Evolutionary conservation across 805 yeast genomes (phyloP).

Genomic region (Metschnikowia matae): DNA sequence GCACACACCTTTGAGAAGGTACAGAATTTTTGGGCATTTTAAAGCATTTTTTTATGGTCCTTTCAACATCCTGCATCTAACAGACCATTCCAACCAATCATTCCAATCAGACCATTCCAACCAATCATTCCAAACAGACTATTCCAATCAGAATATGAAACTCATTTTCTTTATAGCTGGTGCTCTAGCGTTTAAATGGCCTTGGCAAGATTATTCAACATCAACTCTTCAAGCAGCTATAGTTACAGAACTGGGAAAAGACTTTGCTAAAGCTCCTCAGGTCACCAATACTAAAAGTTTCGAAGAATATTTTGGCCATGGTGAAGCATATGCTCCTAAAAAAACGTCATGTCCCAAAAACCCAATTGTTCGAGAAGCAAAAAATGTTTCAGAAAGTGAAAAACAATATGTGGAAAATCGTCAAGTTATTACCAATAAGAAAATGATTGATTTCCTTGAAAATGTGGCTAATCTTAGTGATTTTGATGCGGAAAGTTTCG

Average conservation of each 20-base stretch:
- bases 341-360: conserved; percentile 28
- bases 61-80: too few relatives aligned
- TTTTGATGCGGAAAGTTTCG: conserved; percentile 30
- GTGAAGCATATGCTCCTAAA: conserved; percentile 29
- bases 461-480: conserved; percentile 28
- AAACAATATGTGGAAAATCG: conserved; percentile 24
- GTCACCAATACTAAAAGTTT: conserved; percentile 1
- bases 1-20: too few relatives aligned
- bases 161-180: neutral
- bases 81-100: too few relatives aligned
- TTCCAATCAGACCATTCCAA: too few relatives aligned
- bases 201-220: conserved; percentile 18
- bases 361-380: conserved; percentile 27
- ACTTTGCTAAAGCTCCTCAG: neutral
- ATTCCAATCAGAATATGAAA: neutral
- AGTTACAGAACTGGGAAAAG: conserved; percentile 1
- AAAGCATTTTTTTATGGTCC: too few relatives aligned
- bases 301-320: conserved; percentile 6
- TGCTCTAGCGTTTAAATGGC: conserved; percentile 19
- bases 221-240: conserved; percentile 6
- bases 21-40: too few relatives aligned
- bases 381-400: conserved; percentile 22
- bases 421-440: conserved; percentile 27
- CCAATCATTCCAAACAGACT: too few relatives aligned
- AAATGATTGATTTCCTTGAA: conserved; percentile 25